phyloP scores from a whole-genome alignment of 2,329 filamentous ascomycete species.

The Aciculosporium take region DNA sequence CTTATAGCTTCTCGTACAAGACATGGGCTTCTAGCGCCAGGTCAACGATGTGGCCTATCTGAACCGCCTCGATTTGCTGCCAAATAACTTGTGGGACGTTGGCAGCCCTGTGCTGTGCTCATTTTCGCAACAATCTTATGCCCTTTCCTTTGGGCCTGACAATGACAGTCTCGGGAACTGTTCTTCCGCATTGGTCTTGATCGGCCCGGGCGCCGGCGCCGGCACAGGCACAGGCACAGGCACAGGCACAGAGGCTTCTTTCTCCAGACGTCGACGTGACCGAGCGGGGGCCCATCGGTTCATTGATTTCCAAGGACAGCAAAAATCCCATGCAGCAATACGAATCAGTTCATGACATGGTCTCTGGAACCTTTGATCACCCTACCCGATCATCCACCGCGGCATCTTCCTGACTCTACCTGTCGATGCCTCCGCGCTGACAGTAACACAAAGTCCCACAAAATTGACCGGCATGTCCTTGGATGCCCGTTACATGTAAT shows the following conservation, averaged over 20 bases:
- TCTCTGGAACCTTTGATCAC: too few relatives aligned
- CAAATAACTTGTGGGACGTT: constrained; percentile 12
- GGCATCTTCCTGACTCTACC: constrained; percentile 15
- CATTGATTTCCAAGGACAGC: constrained; percentile 17
- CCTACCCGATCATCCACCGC: constrained; percentile 3
- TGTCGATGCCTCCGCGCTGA: constrained; percentile 38
- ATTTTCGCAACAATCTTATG: constrained; percentile 1
- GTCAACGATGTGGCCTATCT: constrained; percentile 13
- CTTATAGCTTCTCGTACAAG: constrained; percentile 6
- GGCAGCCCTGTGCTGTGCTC: constrained; percentile 8
- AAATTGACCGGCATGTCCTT: constrained; percentile 35
- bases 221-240: constrained; percentile 1
- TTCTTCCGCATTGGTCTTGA: constrained; percentile 9
- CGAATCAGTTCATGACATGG: constrained; percentile 12
- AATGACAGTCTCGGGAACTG: constrained; percentile 3
- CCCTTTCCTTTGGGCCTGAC: constrained; percentile 8
- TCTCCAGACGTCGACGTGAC: constrained; percentile 20
- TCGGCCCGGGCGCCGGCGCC: constrained; percentile 2
- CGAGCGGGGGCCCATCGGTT: constrained; percentile 15
- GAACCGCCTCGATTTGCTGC: constrained; percentile 25
- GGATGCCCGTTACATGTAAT: constrained; percentile 36
- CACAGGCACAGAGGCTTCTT: constrained; percentile 16
- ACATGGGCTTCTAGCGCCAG: constrained; percentile 23
- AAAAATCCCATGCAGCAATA: constrained; percentile 15
- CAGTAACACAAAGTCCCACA: constrained; percentile 31